These are phyloP conservation scores for Cytospora leucostoma DNA, from an alignment of 2,329 filamentous ascomycete species.

Conservation along the genomic window DNA sequence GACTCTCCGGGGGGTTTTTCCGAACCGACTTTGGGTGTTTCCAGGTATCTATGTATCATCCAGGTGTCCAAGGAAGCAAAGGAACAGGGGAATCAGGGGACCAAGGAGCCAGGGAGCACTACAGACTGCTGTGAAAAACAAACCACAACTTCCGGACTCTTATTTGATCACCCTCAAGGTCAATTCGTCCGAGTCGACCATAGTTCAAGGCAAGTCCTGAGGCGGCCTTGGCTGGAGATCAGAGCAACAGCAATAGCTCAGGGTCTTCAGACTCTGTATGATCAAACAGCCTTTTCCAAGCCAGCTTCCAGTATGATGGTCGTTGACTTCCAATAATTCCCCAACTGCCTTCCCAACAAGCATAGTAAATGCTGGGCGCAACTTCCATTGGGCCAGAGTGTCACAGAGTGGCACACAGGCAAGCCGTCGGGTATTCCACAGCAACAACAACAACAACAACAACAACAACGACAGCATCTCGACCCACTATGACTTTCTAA, in stretches of 20 bases:
- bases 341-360: too few species aligned
- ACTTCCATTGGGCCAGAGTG: too few species aligned
- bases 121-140: neutral
- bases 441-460: too few species aligned
- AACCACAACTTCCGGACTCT: neutral
- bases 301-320: too few species aligned
- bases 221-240: neutral
- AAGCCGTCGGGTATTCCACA: neutral
- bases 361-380: too few species aligned
- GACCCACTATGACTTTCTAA: neutral
- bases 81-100: too few species aligned
- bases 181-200: neutral
- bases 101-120: neutral
- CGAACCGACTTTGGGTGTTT: neutral
- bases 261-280: neutral
- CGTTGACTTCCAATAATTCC: too few species aligned
- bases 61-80: too few species aligned
- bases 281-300: too few species aligned
- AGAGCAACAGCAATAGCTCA: neutral
- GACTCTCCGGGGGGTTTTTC: neutral
- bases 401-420: too few species aligned
- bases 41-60: neutral
- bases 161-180: neutral
- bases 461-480: neutral
- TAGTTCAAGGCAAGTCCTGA: neutral